These are phyloP conservation scores for Rhizophagus clarus DNA, from an alignment of 192 early-diverging fungal species.

Conservation along the genomic window DNA sequence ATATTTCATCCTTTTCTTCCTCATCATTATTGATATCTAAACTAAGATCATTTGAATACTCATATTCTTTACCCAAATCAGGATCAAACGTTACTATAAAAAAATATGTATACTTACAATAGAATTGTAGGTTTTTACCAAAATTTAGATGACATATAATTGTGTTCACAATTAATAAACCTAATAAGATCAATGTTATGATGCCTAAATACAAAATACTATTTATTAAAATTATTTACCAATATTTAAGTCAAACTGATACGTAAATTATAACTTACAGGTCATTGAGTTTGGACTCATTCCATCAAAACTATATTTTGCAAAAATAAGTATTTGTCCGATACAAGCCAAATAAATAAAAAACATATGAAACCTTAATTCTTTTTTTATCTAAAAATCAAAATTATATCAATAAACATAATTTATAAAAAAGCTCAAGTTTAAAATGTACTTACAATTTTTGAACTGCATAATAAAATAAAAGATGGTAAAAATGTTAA, in stretches of 20 bases:
- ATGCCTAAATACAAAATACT: too few species aligned
- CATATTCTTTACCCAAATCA: not conserved
- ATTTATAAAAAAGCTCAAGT: too few species aligned
- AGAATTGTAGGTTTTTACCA: not conserved
- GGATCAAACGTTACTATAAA: not conserved
- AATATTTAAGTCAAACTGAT: too few species aligned
- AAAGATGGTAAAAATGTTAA: not conserved
- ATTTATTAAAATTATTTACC: too few species aligned
- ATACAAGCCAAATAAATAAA: not conserved
- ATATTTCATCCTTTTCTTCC: not conserved
- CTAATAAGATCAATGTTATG: not conserved
- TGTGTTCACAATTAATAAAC: not conserved
- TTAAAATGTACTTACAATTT: not conserved
- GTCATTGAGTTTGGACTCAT: too few species aligned
- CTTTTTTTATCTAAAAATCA: not conserved
- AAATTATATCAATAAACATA: too few species aligned
- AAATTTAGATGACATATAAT: not conserved
- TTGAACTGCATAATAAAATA: not conserved
- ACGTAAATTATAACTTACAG: too few species aligned
- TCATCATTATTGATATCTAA: not conserved
- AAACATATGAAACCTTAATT: not conserved
- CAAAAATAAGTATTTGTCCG: too few species aligned
- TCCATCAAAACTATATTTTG: too few species aligned
- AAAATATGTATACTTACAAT: conserved; percentile 1
- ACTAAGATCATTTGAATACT: not conserved